A percentile compares a stretch with the other conserved stretches of the same genome.
Conservation (phyloP, 1,139 yeast genomes). For the Meyerozyma sp. region DNA sequence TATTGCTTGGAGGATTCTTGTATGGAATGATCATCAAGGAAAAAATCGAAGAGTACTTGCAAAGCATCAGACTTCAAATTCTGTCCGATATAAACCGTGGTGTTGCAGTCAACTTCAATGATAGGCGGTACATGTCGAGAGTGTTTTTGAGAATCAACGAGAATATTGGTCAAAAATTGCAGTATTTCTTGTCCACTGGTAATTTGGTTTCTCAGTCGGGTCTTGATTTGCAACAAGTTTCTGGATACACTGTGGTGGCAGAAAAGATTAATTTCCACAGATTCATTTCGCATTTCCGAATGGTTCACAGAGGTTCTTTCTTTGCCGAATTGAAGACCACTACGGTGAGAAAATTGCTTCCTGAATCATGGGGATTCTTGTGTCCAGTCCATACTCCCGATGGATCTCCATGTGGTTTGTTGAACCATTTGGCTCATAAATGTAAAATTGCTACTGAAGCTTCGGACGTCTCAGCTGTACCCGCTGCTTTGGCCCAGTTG, state of each 20-base stretch:
- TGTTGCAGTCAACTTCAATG: conserved; percentile 75
- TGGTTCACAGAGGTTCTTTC: conserved; percentile 99
- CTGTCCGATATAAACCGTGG: conserved; percentile 80
- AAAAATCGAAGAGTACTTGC: conserved; percentile 89
- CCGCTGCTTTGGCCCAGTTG: conserved; percentile 58
- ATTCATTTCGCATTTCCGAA: conserved; percentile 93
- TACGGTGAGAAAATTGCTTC: conserved; percentile 90
- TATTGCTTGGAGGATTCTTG: conserved; percentile 89
- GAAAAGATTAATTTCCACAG: conserved; percentile 97
- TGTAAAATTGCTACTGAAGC: conserved; percentile 80
- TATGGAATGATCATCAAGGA: conserved; percentile 97
- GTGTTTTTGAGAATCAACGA: conserved; percentile 80
- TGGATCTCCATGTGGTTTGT: conserved; percentile 98
- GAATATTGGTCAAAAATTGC: conserved; percentile 90
- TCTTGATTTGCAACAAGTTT: conserved; percentile 93
- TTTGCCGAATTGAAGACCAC: conserved; percentile 97
- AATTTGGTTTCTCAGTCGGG: conserved; percentile 96
- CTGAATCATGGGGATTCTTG: conserved; percentile 98
- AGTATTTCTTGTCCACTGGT: conserved; percentile 94
- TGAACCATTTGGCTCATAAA: conserved; percentile 94
- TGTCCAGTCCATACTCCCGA: conserved; percentile 99
- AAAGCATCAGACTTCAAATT: conserved; percentile 65
- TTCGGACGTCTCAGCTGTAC: conserved; percentile 69
- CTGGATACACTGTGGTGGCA: conserved; percentile 98
- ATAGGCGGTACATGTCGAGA: conserved; percentile 75